Evolutionary conservation across 768 basidiomycete genomes (phyloP).

Genomic region (Kwoniella botswanensis): DNA sequence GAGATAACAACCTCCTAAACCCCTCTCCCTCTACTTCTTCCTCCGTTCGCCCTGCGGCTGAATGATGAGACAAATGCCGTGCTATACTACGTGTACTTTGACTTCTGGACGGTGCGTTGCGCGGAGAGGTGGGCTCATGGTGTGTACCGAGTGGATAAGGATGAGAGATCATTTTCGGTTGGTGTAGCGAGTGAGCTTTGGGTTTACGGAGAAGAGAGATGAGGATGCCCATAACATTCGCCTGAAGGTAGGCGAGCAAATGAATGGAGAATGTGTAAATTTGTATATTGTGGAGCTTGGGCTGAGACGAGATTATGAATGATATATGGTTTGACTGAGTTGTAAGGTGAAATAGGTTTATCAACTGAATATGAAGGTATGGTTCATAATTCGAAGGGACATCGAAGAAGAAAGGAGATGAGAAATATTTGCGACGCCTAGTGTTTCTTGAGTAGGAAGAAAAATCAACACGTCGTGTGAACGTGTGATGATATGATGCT

Average conservation of each 20-base stretch:
- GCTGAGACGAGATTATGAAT: not conserved
- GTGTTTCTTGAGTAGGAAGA: no score
- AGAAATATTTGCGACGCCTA: no score
- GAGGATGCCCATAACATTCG: constrained; percentile 5
- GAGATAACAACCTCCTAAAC: constrained; percentile 1
- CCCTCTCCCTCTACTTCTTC: not conserved
- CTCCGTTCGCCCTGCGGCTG: not conserved
- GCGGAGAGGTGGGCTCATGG: not conserved
- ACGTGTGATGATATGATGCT: no score
- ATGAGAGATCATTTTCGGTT: constrained; percentile 17
- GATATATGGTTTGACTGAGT: no score
- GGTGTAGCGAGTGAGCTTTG: not conserved
- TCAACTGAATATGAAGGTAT: no score
- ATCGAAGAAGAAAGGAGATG: no score
- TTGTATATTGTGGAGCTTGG: not conserved
- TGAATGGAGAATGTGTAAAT: not conserved
- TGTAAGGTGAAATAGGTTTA: no score
- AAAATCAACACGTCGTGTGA: no score
- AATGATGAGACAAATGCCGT: not conserved
- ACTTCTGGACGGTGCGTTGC: not conserved
- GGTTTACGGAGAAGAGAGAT: constrained; percentile 8
- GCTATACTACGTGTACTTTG: not conserved
- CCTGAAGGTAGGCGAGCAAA: not conserved
- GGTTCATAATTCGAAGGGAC: no score
- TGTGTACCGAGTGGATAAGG: constrained; percentile 21